phyloP scores from a whole-genome alignment of 805 yeast species.

The Saturnispora diversa region DNA sequence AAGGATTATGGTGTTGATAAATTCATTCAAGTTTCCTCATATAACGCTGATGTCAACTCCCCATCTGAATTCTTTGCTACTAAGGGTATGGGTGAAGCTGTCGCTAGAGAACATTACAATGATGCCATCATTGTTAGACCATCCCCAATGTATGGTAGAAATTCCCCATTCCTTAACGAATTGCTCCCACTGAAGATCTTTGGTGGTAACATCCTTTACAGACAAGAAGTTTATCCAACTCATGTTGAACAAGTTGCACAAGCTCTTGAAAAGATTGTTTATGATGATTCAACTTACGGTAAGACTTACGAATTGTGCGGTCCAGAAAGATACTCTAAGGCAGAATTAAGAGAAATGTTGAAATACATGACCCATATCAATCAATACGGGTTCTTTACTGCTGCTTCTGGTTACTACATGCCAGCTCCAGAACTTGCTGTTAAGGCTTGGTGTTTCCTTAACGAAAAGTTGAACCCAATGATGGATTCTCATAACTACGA shows the following conservation, averaged over 20 bases:
- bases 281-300: conserved; percentile 73
- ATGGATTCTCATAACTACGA: conserved; percentile 47
- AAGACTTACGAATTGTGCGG: conserved; percentile 70
- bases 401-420: conserved; percentile 31
- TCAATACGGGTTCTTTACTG: conserved; percentile 30
- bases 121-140: conserved; percentile 83
- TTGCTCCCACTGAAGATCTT: conserved; percentile 47
- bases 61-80: conserved; percentile 67
- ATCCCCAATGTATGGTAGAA: conserved; percentile 68
- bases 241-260: conserved; percentile 71
- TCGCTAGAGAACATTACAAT: conserved; percentile 59
- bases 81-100: conserved; percentile 70
- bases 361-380: conserved; percentile 37
- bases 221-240: conserved; percentile 63
- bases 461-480: conserved; percentile 39
- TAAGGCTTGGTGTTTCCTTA: conserved; percentile 28
- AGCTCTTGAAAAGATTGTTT: conserved; percentile 72
- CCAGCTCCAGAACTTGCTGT: conserved; percentile 34
- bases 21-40: conserved; percentile 69
- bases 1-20: conserved; percentile 66
- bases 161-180: conserved; percentile 59
- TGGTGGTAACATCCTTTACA: conserved; percentile 59
- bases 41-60: conserved; percentile 64
- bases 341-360: conserved; percentile 63
- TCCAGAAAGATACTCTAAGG: conserved; percentile 51